These are phyloP conservation scores for Alternaria gansuensis DNA, from an alignment of 2,329 filamentous ascomycete genomes.

Conservation along the genomic window DNA sequence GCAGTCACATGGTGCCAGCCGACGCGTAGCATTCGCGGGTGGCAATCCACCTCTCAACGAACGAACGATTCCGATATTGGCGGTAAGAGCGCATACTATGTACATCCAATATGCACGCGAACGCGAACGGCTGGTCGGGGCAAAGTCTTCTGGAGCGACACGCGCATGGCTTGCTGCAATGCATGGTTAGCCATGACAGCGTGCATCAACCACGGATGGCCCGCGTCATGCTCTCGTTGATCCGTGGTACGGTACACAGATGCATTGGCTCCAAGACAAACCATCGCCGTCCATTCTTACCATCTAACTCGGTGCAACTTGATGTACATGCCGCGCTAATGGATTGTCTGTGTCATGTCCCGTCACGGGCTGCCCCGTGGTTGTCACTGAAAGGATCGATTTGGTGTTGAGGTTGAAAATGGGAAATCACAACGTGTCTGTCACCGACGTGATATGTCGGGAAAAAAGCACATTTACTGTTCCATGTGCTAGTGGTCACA, in stretches of 20 bases:
- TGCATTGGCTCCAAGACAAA: not conserved
- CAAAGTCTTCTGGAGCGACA: constrained; percentile 23
- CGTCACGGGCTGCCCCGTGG: not conserved
- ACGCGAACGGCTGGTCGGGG: constrained; percentile 27
- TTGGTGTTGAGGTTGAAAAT: not conserved
- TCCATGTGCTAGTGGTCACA: not conserved
- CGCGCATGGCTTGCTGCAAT: constrained; percentile 13
- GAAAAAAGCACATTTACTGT: not conserved
- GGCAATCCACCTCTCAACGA: constrained; percentile 27
- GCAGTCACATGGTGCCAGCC: constrained; percentile 31
- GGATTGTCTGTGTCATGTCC: not conserved
- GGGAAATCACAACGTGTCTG: not conserved
- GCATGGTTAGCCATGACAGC: constrained; percentile 22
- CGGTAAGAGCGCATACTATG: constrained; percentile 16
- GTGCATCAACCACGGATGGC: constrained; percentile 13
- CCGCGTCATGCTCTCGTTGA: constrained; percentile 6
- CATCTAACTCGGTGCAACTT: not conserved
- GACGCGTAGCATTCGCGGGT: constrained; percentile 35
- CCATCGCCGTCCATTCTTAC: not conserved
- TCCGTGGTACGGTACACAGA: constrained; percentile 7
- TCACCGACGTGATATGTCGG: not conserved
- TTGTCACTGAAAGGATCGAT: not conserved
- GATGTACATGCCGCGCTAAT: not conserved
- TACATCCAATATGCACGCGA: constrained; percentile 26
- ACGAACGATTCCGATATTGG: constrained; percentile 17